These are phyloP conservation scores for Naumovozyma castellii DNA, from an alignment of 805 yeast genomes.

Conservation along the genomic window DNA sequence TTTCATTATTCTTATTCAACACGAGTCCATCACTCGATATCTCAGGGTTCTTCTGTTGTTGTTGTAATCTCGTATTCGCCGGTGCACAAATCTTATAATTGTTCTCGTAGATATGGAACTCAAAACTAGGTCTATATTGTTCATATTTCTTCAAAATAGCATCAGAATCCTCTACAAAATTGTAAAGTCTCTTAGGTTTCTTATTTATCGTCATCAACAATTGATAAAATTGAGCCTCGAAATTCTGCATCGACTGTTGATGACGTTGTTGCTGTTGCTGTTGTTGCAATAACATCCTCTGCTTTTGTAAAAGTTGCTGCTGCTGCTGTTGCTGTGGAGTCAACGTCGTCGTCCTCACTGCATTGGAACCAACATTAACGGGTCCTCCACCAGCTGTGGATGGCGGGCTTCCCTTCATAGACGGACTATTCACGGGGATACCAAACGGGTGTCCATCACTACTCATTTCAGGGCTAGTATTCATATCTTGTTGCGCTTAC, in stretches of 20 bases:
- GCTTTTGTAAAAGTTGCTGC: conserved; percentile 17
- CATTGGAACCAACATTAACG: conserved; percentile 5
- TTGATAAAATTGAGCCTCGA: conserved; percentile 35
- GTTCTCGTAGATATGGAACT: conserved; percentile 82
- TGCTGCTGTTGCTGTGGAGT: conserved; percentile 4
- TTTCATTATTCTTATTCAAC: conserved; percentile 61
- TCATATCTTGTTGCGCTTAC: not conserved
- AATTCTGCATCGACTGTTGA: conserved; percentile 35
- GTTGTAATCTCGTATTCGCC: conserved; percentile 27
- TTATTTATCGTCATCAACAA: conserved; percentile 26
- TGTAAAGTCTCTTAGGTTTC: conserved; percentile 39
- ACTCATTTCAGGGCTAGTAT: not conserved
- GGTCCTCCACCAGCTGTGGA: conserved; percentile 9
- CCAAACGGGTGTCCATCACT: conserved; percentile 6
- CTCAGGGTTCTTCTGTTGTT: conserved; percentile 30
- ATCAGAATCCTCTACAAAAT: conserved; percentile 61
- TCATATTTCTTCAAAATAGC: conserved; percentile 70
- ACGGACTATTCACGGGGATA: conserved; percentile 15
- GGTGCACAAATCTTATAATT: conserved; percentile 87
- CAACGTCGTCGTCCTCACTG: conserved; percentile 6
- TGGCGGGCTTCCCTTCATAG: not conserved
- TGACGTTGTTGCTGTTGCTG: conserved; percentile 24
- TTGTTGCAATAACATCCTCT: conserved; percentile 29
- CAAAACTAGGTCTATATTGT: conserved; percentile 69
- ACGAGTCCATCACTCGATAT: conserved; percentile 57